Evolutionary conservation across 208 protist species (phyloP).

Genomic region (Crithidia fasciculata): DNA sequence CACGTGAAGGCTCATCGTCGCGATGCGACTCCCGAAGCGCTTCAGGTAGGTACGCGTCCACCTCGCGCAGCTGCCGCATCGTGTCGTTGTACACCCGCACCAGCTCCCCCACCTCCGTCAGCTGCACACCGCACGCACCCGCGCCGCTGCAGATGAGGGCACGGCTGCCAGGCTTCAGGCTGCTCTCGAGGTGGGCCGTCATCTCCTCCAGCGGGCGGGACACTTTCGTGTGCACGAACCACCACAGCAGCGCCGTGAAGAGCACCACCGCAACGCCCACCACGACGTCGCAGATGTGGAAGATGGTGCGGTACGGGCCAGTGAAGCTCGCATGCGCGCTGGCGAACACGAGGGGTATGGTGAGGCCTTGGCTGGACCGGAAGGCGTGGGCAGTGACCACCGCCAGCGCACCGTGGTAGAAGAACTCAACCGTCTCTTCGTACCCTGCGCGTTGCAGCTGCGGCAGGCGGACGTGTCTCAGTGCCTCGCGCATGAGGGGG

Average conservation of each 20-base stretch:
- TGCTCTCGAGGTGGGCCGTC: background rate
- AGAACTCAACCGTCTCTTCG: background rate
- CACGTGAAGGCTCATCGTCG: background rate
- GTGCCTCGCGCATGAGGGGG: conserved; percentile 38
- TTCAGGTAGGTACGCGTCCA: conserved; percentile 27
- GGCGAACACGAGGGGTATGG: conserved; percentile 5
- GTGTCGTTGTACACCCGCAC: conserved; percentile 20
- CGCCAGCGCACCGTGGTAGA: background rate
- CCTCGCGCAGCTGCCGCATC: conserved; percentile 18
- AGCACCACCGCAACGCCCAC: background rate
- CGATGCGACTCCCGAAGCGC: background rate
- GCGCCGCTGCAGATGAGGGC: background rate
- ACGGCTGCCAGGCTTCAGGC: background rate
- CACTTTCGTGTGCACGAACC: conserved; percentile 5
- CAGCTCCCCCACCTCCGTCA: conserved; percentile 20
- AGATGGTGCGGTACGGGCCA: background rate
- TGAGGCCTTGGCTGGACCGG: background rate
- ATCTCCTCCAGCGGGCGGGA: conserved; percentile 8
- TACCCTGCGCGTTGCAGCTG: conserved; percentile 2
- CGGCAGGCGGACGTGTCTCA: conserved; percentile 31
- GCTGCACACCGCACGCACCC: background rate
- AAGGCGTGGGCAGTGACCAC: conserved; percentile 7
- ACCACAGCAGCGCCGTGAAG: conserved; percentile 7
- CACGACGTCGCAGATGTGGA: background rate
- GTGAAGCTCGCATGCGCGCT: background rate